Evolutionary conservation across 2,329 filamentous ascomycete genomes (phyloP), one percentile per base, ranked within the genome.

Genomic region (Colletotrichum liriopes): DNA sequence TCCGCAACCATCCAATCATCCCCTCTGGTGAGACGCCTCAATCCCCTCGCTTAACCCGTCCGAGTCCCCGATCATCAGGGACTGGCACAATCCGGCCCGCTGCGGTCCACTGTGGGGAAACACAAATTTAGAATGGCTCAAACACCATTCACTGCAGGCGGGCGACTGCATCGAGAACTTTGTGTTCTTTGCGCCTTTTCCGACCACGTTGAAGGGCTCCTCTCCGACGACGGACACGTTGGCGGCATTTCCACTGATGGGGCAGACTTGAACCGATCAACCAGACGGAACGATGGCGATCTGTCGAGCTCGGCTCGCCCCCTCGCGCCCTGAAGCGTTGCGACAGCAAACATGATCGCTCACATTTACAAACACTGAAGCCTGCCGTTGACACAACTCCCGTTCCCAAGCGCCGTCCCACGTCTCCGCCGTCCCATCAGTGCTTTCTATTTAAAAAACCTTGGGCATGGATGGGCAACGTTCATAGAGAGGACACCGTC

Each of bases 31-130:
- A 52, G 37, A 64, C 58, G 12, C 41, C 26, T 61, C 56, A 45
- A 29, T 16, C 45, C 35, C 29, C 6, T 63, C 60, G 47, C 61
- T 63, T 51, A 62, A 41, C 12, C 29, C 32, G 23, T 35, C 47
- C 35, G 45, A 37, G 2, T 43, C n/a, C 35, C 12, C 47, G 49
- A 43, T 54, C 45, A 14, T 41, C 35, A 63, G 35, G 37, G 49
- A 43, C 45, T 62, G 14, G 41, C 6, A 60, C 41, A 4, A 41
- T 20, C 35, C 45, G 49, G 49, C 37, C 65, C 65, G 23, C 20
- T 1, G 26, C 11, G 26, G 18, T 55, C 64, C 55, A 58, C 51
- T 71, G 64, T 39, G 64, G 68, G 26, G 65, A 71, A 52, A 51
- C 43, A 51, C 47, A 56, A 63, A 51, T 43, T 56, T 67, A 45